These are phyloP conservation scores for Citrullus mucosospermus DNA, from an alignment of 306 rosid species.

Conservation along the genomic window DNA sequence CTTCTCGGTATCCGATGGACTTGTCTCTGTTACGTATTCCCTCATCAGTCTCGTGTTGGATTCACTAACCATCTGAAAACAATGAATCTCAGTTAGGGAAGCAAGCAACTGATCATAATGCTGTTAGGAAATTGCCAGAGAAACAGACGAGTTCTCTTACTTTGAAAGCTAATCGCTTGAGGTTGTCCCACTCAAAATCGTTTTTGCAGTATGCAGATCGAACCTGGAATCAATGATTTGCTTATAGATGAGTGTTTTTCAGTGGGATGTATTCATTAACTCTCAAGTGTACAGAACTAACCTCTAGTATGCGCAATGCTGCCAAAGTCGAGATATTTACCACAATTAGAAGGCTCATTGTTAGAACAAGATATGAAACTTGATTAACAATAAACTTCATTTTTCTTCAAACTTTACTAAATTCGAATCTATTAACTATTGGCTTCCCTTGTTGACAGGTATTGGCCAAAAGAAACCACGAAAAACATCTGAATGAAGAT, in stretches of 20 bases:
- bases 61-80: conserved; percentile 54
- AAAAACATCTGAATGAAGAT: background rate
- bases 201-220: conserved; percentile 77
- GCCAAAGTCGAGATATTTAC: conserved; percentile 14
- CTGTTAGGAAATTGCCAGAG: background rate
- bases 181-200: conserved; percentile 89
- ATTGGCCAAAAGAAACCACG: background rate
- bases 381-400: background rate
- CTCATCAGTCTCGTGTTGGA: conserved; percentile 73
- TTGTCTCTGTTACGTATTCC: conserved; percentile 64
- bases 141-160: conserved; percentile 16
- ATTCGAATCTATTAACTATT: background rate
- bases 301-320: conserved; percentile 92
- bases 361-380: conserved; percentile 10
- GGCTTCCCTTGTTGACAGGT: background rate
- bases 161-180: conserved; percentile 54
- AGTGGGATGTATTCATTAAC: background rate
- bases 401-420: background rate
- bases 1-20: conserved; percentile 25
- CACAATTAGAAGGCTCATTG: background rate
- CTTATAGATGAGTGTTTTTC: background rate
- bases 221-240: conserved; percentile 33
- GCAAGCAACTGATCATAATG: background rate
- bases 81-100: conserved; percentile 5
- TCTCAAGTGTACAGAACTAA: conserved; percentile 16